phyloP scores from a whole-genome alignment of 352 stramenopile genomes.

The Phytophthora rubi region DNA sequence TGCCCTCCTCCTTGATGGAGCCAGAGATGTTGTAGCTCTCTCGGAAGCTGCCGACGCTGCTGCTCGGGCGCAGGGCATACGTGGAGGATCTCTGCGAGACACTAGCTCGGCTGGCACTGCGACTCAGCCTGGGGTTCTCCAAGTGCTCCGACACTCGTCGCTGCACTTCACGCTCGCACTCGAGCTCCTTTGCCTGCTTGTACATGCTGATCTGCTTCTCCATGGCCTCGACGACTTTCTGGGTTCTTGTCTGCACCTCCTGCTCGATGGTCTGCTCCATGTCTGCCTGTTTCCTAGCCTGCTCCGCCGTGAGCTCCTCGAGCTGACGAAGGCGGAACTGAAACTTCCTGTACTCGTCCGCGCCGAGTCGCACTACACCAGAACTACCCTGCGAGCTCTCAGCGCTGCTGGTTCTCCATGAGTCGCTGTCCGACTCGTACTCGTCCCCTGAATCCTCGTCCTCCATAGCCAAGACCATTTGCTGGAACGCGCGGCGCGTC shows the following conservation, averaged over 20 bases:
- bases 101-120: constrained; percentile 26
- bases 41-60: constrained; percentile 36
- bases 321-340: constrained; percentile 83
- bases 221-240: constrained; percentile 75
- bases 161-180: constrained; percentile 82
- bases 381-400: constrained; percentile 36
- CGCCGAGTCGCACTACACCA: constrained; percentile 58
- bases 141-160: constrained; percentile 62
- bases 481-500: constrained; percentile 81
- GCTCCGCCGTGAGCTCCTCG: constrained; percentile 75
- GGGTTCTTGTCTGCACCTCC: constrained; percentile 69
- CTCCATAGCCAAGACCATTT: constrained; percentile 86
- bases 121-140: constrained; percentile 33
- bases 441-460: constrained; percentile 74
- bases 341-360: constrained; percentile 85
- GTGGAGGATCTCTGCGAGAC: constrained; percentile 23
- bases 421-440: constrained; percentile 63
- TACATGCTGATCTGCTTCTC: constrained; percentile 89
- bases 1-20: constrained; percentile 51
- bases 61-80: constrained; percentile 27
- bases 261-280: constrained; percentile 85
- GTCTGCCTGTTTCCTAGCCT: constrained; percentile 69
- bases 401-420: constrained; percentile 19
- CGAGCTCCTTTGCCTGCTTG: constrained; percentile 83
- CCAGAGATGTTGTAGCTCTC: constrained; percentile 44